phyloP scores from a whole-genome alignment of 2,329 filamentous ascomycete genomes.

The Alternaria hordeiaustralica region DNA sequence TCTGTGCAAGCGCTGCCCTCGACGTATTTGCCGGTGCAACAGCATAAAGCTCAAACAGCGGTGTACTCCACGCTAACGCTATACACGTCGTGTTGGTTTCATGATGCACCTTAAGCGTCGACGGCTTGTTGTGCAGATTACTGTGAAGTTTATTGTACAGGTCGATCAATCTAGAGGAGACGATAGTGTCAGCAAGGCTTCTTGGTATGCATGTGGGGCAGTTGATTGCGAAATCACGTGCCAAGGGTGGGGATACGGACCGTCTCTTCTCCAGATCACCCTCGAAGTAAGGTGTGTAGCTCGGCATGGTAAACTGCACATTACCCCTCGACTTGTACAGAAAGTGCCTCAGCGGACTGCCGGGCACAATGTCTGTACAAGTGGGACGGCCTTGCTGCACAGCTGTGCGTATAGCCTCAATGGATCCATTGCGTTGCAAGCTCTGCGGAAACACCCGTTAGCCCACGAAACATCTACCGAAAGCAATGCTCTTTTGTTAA shows the following conservation, averaged over 20 bases:
- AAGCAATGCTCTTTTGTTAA: background rate
- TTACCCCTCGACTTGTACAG: conserved; percentile 94
- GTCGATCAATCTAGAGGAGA: conserved; percentile 60
- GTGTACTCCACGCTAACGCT: conserved; percentile 88
- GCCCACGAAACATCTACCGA: background rate
- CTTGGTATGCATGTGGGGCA: background rate
- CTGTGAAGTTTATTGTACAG: conserved; percentile 87
- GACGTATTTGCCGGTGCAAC: conserved; percentile 77
- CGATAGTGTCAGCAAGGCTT: background rate
- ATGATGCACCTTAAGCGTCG: conserved; percentile 86
- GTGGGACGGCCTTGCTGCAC: conserved; percentile 73
- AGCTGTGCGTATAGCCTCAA: conserved; percentile 76
- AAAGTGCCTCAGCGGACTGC: conserved; percentile 85
- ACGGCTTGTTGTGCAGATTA: conserved; percentile 81
- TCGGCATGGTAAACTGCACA: conserved; percentile 94
- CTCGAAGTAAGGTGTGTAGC: conserved; percentile 73
- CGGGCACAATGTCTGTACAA: conserved; percentile 78
- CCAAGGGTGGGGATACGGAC: conserved; percentile 41
- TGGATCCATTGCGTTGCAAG: conserved; percentile 74
- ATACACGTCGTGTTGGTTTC: conserved; percentile 73
- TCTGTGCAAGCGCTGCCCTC: conserved; percentile 74
- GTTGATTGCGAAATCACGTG: background rate
- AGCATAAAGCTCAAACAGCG: conserved; percentile 91
- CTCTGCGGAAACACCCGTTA: conserved; percentile 19
- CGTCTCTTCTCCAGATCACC: conserved; percentile 67